Evolutionary conservation across 2,329 filamentous ascomycete species (phyloP), one percentile per base, ranked within the genome.

Genomic region (Drechslera avenae): DNA sequence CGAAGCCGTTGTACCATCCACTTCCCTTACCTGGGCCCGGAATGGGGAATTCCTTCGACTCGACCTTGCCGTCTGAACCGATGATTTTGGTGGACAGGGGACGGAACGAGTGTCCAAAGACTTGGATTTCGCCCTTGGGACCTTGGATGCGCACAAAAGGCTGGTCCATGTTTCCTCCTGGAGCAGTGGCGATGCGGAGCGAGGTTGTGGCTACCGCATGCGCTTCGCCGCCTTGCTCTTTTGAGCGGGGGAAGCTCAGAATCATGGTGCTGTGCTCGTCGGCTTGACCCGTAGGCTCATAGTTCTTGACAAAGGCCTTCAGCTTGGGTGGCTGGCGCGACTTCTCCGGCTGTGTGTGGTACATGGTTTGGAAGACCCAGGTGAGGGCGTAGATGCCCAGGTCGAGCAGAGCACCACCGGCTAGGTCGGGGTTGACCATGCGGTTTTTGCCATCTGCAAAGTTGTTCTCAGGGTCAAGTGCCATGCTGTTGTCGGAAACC

Each of bases 281-380:
- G 18, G 84, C 86, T 13, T 89, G 89, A 1, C 88, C 90, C 54
- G 78, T 78, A n/a, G 77, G 72, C 73, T 90, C 90, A 68, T 88
- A 88, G 67, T 84, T 85, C 63, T 91, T 84, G n/a, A 78, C 66
- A 44, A 88, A 84, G 1, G 86, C 82, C 8, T 85, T 76, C 3
- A 94, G 86, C 36, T 78, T 81, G 4, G 91, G 91, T 1, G 82
- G 68, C 72, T 90, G 83, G 62, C 90, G 88, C 46, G 83, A 72
- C 8, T 76, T 71, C 23, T 71, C 80, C 2, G 86, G 81, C 67
- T 92, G 88, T 3, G 88, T 84, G 72, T 91, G 89, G 76, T 96
- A 96, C 21, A 96, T 81, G 36, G 87, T 88, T 75, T 96, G 90
- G 81, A 93, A 95, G 5, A 94, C 83, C 91, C 91, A 96, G 26